Evolutionary conservation across 208 protist species (phyloP), one percentile per base, ranked within the genome.

Genomic region (Acanthamoeba lenticulata): DNA sequence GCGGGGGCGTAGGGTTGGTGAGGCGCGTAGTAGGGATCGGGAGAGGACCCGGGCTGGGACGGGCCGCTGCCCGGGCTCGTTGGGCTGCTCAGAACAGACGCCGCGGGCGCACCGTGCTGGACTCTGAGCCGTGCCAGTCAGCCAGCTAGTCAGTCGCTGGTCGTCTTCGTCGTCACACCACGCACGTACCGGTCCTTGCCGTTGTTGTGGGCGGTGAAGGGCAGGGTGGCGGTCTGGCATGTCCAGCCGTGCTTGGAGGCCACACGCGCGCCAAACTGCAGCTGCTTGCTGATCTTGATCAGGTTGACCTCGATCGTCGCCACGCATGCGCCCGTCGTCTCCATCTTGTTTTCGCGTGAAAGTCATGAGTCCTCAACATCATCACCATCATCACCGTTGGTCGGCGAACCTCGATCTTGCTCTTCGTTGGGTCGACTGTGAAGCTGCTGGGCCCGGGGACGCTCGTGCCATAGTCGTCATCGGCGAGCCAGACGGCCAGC

Each of bases 291-390:
- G 21, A 92, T 62, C 86, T 92, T 92, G 55, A 62, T 74, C 21
- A 92, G 86, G 4, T 92, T 92, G 34, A 92, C 57, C 55, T 92
- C 86, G 27, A 92, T n/a, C 57, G 42, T 44, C 1, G 55, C 79
- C 44, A 89, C 79, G 9, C 36, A 89, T 7, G 27, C 17, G 1
- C 67, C 67, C 19, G 67, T 77, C 0, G 34, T 36, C 24, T 77
- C 67, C 67, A 77, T 42, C 67, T 77, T 7, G 32, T 57, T 57
- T 9, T 57, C 0, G 15, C 24, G 49, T 13, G 15, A 27, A 1
- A 24, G 49, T 9, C 0, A 9, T 13, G 0, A 21, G 24, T 57
- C 15, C 15, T 27, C 24, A 55, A 57, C 15, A 57, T n/a, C 27
- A 9, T n/a, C 4, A 57, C 0, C 17, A 13, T n/a, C 29, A 9